phyloP scores from a whole-genome alignment of 177 flowering plant genomes.

The Telopea speciosissima region DNA sequence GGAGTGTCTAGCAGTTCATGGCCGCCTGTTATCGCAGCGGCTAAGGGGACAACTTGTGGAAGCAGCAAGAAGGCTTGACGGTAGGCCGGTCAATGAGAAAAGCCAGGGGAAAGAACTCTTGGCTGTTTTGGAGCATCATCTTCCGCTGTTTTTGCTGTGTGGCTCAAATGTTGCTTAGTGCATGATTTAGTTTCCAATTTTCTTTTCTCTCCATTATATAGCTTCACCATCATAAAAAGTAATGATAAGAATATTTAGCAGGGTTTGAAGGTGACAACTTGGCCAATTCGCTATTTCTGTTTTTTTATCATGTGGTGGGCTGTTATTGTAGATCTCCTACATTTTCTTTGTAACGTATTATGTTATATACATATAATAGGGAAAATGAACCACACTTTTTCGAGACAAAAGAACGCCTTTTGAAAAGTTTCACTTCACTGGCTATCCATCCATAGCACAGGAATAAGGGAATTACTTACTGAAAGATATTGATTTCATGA shows the following conservation, averaged over 20 bases:
- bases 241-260: background rate
- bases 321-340: no score
- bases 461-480: no score
- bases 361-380: no score
- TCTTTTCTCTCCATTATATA: background rate
- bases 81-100: constrained; percentile 32
- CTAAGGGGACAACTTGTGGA: constrained; percentile 79
- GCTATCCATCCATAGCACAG: no score
- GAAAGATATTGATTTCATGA: no score
- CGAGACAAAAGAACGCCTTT: no score
- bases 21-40: constrained; percentile 57
- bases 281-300: background rate
- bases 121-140: constrained; percentile 69
- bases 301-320: no score
- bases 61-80: constrained; percentile 62
- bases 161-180: constrained; percentile 6
- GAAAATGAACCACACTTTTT: no score
- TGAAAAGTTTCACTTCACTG: no score
- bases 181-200: background rate
- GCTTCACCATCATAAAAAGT: background rate
- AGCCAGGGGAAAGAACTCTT: constrained; percentile 52
- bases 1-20: constrained; percentile 52
- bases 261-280: background rate
- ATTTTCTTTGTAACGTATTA: no score
- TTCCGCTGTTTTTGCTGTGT: constrained; percentile 63